Percentiles rank a stretch among this genome's conserved stretches.
Conservation (phyloP, 139 green algal genomes). For the Mesotaenium endlicherianum region DNA sequence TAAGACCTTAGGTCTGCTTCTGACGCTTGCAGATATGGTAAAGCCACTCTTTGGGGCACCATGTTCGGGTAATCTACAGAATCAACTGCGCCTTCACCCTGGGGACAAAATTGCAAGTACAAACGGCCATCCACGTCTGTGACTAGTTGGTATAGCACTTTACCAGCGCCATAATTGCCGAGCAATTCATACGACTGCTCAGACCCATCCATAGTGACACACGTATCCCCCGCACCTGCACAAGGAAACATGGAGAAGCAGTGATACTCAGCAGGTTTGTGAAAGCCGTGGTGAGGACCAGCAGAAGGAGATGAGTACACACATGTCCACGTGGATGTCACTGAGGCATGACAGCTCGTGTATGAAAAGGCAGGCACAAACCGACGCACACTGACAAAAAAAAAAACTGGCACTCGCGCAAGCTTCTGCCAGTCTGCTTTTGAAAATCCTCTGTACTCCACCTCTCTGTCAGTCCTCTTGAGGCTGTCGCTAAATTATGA, state of each 20-base stretch:
- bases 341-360: no score
- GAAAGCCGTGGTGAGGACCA: not conserved
- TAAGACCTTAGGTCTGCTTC: no score
- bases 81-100: not conserved
- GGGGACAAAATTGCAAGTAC: conserved; percentile 23
- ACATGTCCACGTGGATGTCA: no score
- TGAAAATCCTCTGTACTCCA: no score
- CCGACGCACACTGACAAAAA: no score
- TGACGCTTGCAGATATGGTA: not conserved
- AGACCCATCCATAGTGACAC: conserved; percentile 53
- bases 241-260: not conserved
- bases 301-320: not conserved
- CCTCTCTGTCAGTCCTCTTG: no score
- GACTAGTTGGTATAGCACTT: conserved; percentile 16
- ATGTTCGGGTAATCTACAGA: conserved; percentile 7
- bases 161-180: conserved; percentile 23
- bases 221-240: conserved; percentile 37
- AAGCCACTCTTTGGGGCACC: not conserved
- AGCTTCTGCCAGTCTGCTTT: no score
- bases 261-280: no score
- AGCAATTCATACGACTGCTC: conserved; percentile 38
- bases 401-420: no score
- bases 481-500: no score
- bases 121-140: not conserved
- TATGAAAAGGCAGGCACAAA: no score